Conservation (phyloP, 2,329 filamentous ascomycete genomes). For the Colletotrichum karsti region DNA sequence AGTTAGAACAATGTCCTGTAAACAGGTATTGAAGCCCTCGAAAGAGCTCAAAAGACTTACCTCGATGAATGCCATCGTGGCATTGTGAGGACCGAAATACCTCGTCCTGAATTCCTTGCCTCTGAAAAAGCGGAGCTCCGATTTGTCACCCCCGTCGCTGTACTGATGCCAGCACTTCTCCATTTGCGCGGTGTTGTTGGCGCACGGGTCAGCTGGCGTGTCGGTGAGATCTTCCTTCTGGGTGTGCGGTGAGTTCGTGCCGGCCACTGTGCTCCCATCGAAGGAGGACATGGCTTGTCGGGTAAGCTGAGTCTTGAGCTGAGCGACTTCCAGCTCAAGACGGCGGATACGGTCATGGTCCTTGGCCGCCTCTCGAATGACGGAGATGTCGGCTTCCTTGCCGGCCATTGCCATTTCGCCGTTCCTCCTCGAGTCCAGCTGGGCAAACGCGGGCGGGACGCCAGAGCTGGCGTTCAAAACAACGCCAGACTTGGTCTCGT, state of each 20-base stretch:
- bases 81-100: conserved; percentile 68
- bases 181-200: conserved; percentile 28
- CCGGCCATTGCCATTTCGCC: conserved; percentile 41
- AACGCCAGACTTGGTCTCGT: conserved; percentile 64
- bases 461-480: conserved; percentile 57
- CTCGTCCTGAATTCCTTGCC: conserved; percentile 68
- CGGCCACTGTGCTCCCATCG: conserved; percentile 61
- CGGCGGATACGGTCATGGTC: conserved; percentile 67
- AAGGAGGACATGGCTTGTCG: conserved; percentile 52
- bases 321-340: conserved; percentile 66
- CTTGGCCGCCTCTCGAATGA: conserved; percentile 49
- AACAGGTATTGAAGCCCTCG: background rate
- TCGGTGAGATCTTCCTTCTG: conserved; percentile 52
- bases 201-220: conserved; percentile 41
- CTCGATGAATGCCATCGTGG: conserved; percentile 67
- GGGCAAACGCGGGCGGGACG: conserved; percentile 50
- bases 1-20: conserved; percentile 6
- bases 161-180: conserved; percentile 36
- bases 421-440: conserved; percentile 47
- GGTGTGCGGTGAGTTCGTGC: conserved; percentile 52
- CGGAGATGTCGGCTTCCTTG: conserved; percentile 44
- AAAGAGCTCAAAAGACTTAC: conserved; percentile 33
- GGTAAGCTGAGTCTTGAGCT: conserved; percentile 61
- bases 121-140: conserved; percentile 65
- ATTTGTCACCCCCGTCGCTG: conserved; percentile 54